phyloP scores from a whole-genome alignment of 73 alveolate species.

The Stentor roeselii region DNA sequence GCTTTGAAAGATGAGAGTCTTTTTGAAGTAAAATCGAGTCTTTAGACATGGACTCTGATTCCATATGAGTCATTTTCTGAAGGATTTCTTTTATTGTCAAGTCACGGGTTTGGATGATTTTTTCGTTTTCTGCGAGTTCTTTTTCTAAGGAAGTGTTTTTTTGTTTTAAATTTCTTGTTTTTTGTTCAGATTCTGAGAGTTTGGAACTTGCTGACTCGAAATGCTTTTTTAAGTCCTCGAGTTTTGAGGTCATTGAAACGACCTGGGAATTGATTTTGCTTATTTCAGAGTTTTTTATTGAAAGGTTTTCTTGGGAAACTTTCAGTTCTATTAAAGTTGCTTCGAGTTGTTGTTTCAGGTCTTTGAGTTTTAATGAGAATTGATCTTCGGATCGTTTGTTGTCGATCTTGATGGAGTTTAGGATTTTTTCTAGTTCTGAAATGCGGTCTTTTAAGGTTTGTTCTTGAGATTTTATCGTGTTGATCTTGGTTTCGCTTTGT shows the following conservation, averaged over 20 bases:
- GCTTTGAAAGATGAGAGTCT: neutral
- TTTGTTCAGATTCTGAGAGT: neutral
- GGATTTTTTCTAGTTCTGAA: neutral
- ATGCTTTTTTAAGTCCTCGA: neutral
- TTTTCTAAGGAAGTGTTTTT: neutral
- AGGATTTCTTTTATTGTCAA: neutral
- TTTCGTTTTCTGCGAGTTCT: neutral
- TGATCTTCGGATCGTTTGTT: neutral
- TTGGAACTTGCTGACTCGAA: neutral
- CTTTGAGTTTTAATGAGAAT: neutral
- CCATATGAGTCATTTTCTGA: neutral
- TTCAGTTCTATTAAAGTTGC: neutral
- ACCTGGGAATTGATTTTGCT: neutral
- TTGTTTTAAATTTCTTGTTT: neutral
- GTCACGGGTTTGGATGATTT: neutral
- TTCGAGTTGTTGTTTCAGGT: neutral
- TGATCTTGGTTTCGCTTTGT: neutral
- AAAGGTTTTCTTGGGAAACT: neutral
- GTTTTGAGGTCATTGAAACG: neutral
- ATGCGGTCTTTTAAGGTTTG: neutral
- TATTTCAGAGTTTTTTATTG: neutral
- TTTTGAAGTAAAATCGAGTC: neutral
- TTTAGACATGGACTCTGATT: neutral
- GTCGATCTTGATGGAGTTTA: neutral
- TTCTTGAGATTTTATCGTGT: conserved; percentile 5